These are phyloP conservation scores for Phaeotremella skinneri DNA, from an alignment of 768 basidiomycete genomes.

Conservation along the genomic window DNA sequence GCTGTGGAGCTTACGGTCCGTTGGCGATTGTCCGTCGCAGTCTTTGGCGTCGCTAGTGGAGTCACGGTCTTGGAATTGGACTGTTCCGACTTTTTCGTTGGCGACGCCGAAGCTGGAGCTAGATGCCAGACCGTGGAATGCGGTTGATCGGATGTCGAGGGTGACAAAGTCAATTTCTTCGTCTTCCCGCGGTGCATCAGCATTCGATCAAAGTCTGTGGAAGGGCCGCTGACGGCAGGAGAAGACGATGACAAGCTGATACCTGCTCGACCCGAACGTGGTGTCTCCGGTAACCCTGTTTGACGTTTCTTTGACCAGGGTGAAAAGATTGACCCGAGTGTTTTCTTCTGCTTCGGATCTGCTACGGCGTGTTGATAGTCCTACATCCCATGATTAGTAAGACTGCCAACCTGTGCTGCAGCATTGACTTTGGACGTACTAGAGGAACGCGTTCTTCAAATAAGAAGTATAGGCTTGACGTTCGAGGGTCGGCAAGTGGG, in stretches of 20 bases:
- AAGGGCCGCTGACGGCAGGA: constrained; percentile 8
- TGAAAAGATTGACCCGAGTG: constrained; percentile 26
- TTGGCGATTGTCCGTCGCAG: not conserved
- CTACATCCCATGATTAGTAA: constrained; percentile 56
- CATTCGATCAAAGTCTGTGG: constrained; percentile 46
- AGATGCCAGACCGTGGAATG: constrained; percentile 22
- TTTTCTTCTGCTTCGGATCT: constrained; percentile 38
- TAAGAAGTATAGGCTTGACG: constrained; percentile 67
- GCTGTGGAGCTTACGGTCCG: not conserved
- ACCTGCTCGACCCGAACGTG: not conserved
- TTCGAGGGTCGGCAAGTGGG: constrained; percentile 64
- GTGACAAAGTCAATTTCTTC: constrained; percentile 37
- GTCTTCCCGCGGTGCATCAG: constrained; percentile 30
- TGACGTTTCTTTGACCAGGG: constrained; percentile 11
- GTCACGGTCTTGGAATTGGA: constrained; percentile 2
- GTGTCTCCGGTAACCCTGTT: constrained; percentile 10
- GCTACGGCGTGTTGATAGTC: constrained; percentile 45
- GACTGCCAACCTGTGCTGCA: not conserved
- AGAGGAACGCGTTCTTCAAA: constrained; percentile 90
- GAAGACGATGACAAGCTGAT: not conserved
- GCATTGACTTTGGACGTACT: constrained; percentile 67
- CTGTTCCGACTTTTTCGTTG: constrained; percentile 4
- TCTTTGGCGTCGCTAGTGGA: constrained; percentile 8
- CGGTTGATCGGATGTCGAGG: constrained; percentile 19
- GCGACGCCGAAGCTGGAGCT: constrained; percentile 1